phyloP scores from a whole-genome alignment of 1,139 yeast genomes.

The Candida sp. region DNA sequence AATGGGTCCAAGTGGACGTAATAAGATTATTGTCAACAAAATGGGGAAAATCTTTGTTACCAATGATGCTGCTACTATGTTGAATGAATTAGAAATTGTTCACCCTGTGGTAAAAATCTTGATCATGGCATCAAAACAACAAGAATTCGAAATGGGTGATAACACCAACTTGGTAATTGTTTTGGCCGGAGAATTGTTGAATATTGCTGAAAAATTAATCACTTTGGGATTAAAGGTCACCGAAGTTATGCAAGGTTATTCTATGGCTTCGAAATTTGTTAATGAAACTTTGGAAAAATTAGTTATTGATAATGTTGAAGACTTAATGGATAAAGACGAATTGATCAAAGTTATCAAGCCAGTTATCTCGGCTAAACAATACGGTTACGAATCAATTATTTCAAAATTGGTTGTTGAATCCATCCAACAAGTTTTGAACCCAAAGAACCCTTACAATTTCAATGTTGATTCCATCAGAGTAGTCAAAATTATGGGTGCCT shows the following conservation, averaged over 20 bases:
- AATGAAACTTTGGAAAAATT: slow-evolving; percentile 63
- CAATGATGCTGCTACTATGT: slow-evolving; percentile 96
- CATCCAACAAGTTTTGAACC: slow-evolving; percentile 69
- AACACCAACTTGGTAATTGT: slow-evolving; percentile 45
- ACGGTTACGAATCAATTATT: slow-evolving; percentile 78
- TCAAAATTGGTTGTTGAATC: slow-evolving; percentile 86
- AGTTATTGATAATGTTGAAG: slow-evolving; percentile 60
- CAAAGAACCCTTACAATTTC: slow-evolving; percentile 58
- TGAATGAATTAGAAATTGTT: slow-evolving; percentile 87
- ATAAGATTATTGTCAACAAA: slow-evolving; percentile 86
- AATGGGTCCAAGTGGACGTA: slow-evolving; percentile 97
- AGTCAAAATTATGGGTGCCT: slow-evolving; percentile 94
- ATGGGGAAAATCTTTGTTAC: slow-evolving; percentile 85
- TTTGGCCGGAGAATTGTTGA: slow-evolving; percentile 88
- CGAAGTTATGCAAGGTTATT: slow-evolving; percentile 88
- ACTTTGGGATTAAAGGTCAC: slow-evolving; percentile 87
- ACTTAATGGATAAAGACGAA: slow-evolving; percentile 52
- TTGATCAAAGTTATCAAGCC: slow-evolving; percentile 77
- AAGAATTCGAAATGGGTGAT: slow-evolving; percentile 76
- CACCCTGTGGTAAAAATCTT: slow-evolving; percentile 97
- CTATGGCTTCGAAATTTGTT: slow-evolving; percentile 75
- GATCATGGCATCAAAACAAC: slow-evolving; percentile 97
- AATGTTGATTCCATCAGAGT: slow-evolving; percentile 93
- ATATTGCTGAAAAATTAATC: slow-evolving; percentile 77
- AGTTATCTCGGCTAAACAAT: slow-evolving; percentile 91